Evolutionary conservation across 75 land plant genomes (phyloP), one percentile per base, ranked within the genome.

Genomic region (Cunninghamia lanceolata): DNA sequence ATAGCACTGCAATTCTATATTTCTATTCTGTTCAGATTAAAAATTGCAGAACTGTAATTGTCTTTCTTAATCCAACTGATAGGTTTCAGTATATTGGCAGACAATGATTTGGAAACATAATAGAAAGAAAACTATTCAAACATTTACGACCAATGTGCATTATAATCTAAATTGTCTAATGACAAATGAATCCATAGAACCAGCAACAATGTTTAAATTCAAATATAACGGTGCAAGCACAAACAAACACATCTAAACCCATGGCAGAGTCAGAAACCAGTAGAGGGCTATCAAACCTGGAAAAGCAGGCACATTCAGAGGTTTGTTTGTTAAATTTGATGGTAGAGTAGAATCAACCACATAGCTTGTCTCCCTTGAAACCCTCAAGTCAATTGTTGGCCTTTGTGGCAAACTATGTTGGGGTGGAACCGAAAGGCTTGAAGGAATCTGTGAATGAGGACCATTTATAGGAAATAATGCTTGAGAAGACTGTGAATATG

Each of bases 381-480:
- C 13, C 19, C 83, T 40, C 83, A 52, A 16, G 63, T 35, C 84
- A 34, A 43, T 83, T 79, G 47, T 11, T 28, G 71, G 77, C 83
- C 85, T 9, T 35, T 91, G 85, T 53, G 81, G 68, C 36, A 83
- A 28, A 34, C 86, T 35, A 28, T 87, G 77, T 70, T 91, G 84
- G 84, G 86, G 86, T 39, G 91, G 93, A 2, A 9, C 28, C 1
- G 50, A 39, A 43, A 43, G 47, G 25, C 43, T 79, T 28, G 82
- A 79, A 7, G 82, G 91, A 30, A 88, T 42, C 73, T 89, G 73
- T 45, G 77, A 88, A 87, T 84, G 86, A 34, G 86, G 39, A 52
- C 59, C 82, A 83, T 66, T 88, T n/a, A 97, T 91, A 79, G 99
- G 97, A 79, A 96, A 96, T 56, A 95, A 89, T 11, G 95, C 94